These are phyloP conservation scores for Anisodus tanguticus DNA, from an alignment of 257 asterid genomes.

Conservation along the genomic window DNA sequence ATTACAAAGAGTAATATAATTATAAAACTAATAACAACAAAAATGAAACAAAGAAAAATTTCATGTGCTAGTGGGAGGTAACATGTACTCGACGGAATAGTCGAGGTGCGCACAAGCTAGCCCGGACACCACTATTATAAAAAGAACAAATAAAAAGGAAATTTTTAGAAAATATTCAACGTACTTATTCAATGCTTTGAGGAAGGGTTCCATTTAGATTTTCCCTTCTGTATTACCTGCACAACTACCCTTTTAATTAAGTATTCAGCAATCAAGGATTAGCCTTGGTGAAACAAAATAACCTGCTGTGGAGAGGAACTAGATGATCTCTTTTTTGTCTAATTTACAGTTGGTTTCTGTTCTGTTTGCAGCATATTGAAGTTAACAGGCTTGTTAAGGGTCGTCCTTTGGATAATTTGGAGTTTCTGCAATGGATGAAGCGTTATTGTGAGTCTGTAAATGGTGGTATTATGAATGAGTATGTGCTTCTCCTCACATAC, in stretches of 20 bases:
- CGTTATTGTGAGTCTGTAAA: constrained; percentile 87
- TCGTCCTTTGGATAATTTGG: constrained; percentile 95
- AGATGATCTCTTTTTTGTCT: constrained; percentile 1
- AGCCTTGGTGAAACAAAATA: constrained; percentile 9
- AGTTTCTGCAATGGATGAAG: constrained; percentile 94
- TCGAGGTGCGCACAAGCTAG: not conserved
- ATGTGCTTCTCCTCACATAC: constrained; percentile 36
- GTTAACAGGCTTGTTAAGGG: constrained; percentile 87
- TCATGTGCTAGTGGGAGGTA: not conserved
- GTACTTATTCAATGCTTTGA: not conserved
- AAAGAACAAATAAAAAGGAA: not conserved
- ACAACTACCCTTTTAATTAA: not conserved
- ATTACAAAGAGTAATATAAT: not conserved
- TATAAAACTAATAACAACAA: not conserved
- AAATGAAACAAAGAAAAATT: not conserved
- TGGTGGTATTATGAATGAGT: constrained; percentile 91
- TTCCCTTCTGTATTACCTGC: not conserved
- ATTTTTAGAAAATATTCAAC: not conserved
- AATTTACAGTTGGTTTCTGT: constrained; percentile 8
- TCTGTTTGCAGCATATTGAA: constrained; percentile 79
- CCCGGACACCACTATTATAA: not conserved
- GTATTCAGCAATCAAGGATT: not conserved
- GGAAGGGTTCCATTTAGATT: not conserved
- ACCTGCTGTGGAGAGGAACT: not conserved
- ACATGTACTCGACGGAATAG: not conserved